These are phyloP conservation scores for Solanum megistacrolobum DNA, from an alignment of 257 asterid genomes.

Conservation along the genomic window DNA sequence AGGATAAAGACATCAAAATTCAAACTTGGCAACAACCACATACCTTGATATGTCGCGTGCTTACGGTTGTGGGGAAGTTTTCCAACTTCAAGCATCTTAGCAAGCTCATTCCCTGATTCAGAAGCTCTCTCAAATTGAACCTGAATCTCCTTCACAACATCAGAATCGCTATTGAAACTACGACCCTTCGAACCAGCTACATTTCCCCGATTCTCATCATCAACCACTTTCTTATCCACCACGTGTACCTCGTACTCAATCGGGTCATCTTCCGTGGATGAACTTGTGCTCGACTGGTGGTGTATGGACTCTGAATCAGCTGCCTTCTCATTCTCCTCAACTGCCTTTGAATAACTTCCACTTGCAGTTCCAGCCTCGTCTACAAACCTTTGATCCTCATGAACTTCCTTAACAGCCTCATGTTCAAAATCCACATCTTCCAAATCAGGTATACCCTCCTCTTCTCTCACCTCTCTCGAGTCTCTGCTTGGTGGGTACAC, in stretches of 20 bases:
- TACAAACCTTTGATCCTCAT: conserved; percentile 57
- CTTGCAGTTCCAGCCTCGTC: conserved; percentile 36
- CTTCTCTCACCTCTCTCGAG: conserved; percentile 81
- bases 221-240: conserved; percentile 82
- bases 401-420: conserved; percentile 81
- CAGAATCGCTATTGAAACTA: conserved; percentile 56
- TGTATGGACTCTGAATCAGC: conserved; percentile 40
- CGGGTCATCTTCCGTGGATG: conserved; percentile 45
- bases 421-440: conserved; percentile 65
- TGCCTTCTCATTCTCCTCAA: conserved; percentile 10
- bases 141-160: conserved; percentile 73
- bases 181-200: neutral
- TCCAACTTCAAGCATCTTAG: conserved; percentile 83
- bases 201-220: conserved; percentile 37
- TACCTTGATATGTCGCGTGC: conserved; percentile 78
- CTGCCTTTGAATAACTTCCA: conserved; percentile 14
- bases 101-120: conserved; percentile 64
- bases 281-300: conserved; percentile 32
- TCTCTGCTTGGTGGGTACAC: conserved; percentile 64
- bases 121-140: conserved; percentile 73
- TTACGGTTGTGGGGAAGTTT: conserved; percentile 67
- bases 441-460: conserved; percentile 97
- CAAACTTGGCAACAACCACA: neutral
- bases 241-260: conserved; percentile 74
- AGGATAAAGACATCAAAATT: neutral